These are phyloP conservation scores for Xerocomus amazonicus DNA, from an alignment of 1,284 basidiomycete species.

Conservation along the genomic window DNA sequence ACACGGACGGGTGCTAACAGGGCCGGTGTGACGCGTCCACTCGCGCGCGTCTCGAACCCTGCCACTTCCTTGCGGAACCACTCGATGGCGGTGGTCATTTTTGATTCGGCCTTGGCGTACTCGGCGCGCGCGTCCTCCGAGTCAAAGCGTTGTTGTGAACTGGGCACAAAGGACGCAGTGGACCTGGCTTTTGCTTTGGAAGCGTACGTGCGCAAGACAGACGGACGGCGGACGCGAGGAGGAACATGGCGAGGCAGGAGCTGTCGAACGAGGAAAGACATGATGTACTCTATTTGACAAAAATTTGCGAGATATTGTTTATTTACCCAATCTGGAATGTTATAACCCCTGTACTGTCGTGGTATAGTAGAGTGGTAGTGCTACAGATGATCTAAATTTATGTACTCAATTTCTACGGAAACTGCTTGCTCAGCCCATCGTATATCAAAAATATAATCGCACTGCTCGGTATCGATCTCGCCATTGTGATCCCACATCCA, in stretches of 20 bases:
- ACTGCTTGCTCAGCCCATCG: slow-evolving; percentile 65
- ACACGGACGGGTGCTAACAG: slow-evolving; percentile 69
- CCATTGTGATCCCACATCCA: slow-evolving; percentile 92
- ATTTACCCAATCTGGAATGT: not conserved
- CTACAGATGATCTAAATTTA: slow-evolving; percentile 2
- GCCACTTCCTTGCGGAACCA: slow-evolving; percentile 72
- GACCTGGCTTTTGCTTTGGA: slow-evolving; percentile 39
- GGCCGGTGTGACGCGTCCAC: slow-evolving; percentile 68
- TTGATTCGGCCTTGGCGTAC: slow-evolving; percentile 55
- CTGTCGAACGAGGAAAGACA: slow-evolving; percentile 5
- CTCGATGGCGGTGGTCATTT: slow-evolving; percentile 60
- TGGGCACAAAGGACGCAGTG: slow-evolving; percentile 52
- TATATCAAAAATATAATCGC: slow-evolving; percentile 92
- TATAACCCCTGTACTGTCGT: not conserved
- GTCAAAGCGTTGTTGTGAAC: slow-evolving; percentile 53
- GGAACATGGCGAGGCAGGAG: not conserved
- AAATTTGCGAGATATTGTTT: too few species aligned
- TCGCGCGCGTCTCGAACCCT: slow-evolving; percentile 62
- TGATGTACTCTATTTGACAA: too few species aligned
- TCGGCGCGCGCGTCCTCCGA: slow-evolving; percentile 47
- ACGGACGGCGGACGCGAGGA: not conserved
- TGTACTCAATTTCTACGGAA: slow-evolving; percentile 35
- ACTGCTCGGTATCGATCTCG: slow-evolving; percentile 84
- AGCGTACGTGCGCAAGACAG: slow-evolving; percentile 24
- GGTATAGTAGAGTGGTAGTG: not conserved